These are phyloP conservation scores for Vanderwaltozyma polyspora DNA, from an alignment of 805 yeast species.

Conservation along the genomic window DNA sequence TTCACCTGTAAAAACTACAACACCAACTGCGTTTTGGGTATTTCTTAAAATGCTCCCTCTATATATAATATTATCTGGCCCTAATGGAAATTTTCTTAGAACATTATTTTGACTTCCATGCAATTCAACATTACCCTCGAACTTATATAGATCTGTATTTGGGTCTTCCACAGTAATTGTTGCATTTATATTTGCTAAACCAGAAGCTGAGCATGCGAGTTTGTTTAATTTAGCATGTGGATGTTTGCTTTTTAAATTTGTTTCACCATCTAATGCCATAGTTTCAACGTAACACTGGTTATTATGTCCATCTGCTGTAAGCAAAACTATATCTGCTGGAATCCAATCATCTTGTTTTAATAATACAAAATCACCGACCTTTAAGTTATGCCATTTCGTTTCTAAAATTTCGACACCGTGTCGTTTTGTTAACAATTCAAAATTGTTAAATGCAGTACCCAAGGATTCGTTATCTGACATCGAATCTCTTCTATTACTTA, in stretches of 20 bases:
- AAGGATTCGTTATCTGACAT: background rate
- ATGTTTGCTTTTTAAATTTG: conserved; percentile 66
- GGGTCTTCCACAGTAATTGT: conserved; percentile 77
- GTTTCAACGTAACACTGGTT: conserved; percentile 77
- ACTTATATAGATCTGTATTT: conserved; percentile 79
- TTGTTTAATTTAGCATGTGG: conserved; percentile 58
- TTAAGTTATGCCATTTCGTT: conserved; percentile 58
- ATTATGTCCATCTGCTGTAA: conserved; percentile 52
- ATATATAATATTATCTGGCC: conserved; percentile 74
- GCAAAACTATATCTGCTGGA: conserved; percentile 78
- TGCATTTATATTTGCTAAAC: conserved; percentile 39
- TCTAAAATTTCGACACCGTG: conserved; percentile 17
- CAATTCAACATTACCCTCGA: conserved; percentile 61
- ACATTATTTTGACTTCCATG: conserved; percentile 27
- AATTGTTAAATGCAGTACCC: conserved; percentile 10
- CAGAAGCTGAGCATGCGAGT: conserved; percentile 37
- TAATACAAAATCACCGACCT: conserved; percentile 78
- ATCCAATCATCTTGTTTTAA: conserved; percentile 78
- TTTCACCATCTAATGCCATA: conserved; percentile 96
- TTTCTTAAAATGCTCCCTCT: conserved; percentile 86
- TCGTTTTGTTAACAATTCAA: conserved; percentile 9
- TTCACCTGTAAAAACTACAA: conserved; percentile 89
- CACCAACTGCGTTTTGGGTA: conserved; percentile 61
- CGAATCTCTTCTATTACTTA: background rate
- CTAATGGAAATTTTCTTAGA: conserved; percentile 42